Evolutionary conservation across 768 basidiomycete species (phyloP).

Genomic region (Suillus subluteus): DNA sequence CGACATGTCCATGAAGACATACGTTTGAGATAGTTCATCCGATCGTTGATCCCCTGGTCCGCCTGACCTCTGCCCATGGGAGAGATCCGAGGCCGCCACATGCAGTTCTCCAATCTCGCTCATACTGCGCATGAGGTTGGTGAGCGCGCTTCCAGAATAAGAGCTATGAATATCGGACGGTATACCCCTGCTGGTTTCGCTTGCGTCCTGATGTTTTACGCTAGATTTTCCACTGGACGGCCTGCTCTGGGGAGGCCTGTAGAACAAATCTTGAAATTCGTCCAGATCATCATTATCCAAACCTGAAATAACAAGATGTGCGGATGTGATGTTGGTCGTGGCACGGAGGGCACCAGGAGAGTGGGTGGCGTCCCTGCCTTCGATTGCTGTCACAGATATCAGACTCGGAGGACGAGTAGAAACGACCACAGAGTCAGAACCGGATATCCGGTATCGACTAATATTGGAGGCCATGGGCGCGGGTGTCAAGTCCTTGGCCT

Average conservation of each 20-base stretch:
- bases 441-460: neutral
- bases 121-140: slow-evolving; percentile 43
- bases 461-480: neutral
- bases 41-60: slow-evolving; percentile 16
- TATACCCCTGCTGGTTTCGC: slow-evolving; percentile 22
- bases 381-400: neutral
- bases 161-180: slow-evolving; percentile 36
- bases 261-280: slow-evolving; percentile 77
- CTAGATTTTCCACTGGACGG: slow-evolving; percentile 3
- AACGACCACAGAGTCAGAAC: neutral
- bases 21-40: slow-evolving; percentile 15
- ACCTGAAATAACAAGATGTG: slow-evolving; percentile 42
- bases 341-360: slow-evolving; percentile 12
- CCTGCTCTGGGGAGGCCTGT: slow-evolving; percentile 42
- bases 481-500: neutral
- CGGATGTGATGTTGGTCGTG: slow-evolving; percentile 41
- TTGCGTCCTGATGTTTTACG: slow-evolving; percentile 10
- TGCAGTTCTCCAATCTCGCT: slow-evolving; percentile 37
- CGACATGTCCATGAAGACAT: slow-evolving; percentile 23
- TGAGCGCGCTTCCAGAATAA: slow-evolving; percentile 39
- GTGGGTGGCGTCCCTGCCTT: neutral
- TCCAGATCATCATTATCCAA: slow-evolving; percentile 71
- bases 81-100: slow-evolving; percentile 19
- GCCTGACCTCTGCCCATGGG: slow-evolving; percentile 17
- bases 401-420: slow-evolving; percentile 1